Evolutionary conservation across 441 rosid genomes (phyloP).

Genomic region (Arabidopsis lyrata): DNA sequence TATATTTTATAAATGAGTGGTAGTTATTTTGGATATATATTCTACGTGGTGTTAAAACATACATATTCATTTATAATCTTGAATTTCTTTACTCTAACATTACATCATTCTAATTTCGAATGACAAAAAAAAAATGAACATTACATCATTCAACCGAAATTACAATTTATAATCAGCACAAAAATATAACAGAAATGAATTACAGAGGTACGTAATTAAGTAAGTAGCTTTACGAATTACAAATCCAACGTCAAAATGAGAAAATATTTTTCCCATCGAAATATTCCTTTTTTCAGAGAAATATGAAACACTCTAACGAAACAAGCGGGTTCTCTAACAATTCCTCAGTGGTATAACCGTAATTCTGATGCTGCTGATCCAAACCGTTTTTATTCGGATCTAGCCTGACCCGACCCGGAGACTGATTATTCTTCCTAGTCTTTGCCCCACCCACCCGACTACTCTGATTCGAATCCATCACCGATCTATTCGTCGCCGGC

Average conservation of each 20-base stretch:
- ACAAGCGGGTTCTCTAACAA: slow-evolving; percentile 82
- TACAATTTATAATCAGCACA: slow-evolving; percentile 17
- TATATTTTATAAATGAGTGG: background rate
- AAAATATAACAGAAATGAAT: slow-evolving; percentile 30
- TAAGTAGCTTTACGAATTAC: slow-evolving; percentile 9
- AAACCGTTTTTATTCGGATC: slow-evolving; percentile 43
- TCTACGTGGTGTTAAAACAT: background rate
- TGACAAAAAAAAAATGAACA: background rate
- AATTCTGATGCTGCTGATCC: slow-evolving; percentile 27
- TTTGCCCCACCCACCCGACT: slow-evolving; percentile 57
- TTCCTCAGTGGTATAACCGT: slow-evolving; percentile 50
- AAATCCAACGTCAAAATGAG: background rate
- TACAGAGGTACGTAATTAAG: slow-evolving; percentile 21
- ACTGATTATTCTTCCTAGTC: slow-evolving; percentile 51
- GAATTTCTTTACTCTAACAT: background rate
- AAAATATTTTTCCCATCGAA: background rate
- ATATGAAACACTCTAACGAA: slow-evolving; percentile 88
- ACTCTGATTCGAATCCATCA: slow-evolving; percentile 42
- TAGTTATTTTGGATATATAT: background rate
- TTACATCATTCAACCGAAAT: slow-evolving; percentile 4
- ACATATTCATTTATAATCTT: background rate
- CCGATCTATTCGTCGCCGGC: slow-evolving; percentile 66
- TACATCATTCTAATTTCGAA: no score
- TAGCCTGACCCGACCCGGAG: slow-evolving; percentile 65
- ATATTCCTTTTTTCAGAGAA: slow-evolving; percentile 50